Evolutionary conservation across 2,329 filamentous ascomycete genomes (phyloP), one percentile per base, ranked within the genome.

Genomic region (Phialocephala sp.): DNA sequence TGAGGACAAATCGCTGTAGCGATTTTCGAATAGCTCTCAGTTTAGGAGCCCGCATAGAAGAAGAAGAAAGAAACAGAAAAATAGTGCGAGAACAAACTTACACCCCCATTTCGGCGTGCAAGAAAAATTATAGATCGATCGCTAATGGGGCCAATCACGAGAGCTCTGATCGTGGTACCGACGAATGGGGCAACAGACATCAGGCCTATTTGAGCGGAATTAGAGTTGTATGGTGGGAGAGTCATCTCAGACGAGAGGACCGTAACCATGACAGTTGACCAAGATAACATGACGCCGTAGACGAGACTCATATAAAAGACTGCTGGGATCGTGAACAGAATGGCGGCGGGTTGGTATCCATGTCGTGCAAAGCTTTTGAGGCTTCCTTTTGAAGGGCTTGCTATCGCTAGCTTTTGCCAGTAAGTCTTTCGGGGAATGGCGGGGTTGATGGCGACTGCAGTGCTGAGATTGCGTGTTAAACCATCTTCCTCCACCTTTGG

Each of bases 381-480:
- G 0, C 75, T 71, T 0, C 71, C 62, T 11, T 59, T 22, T 2
- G 65, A 60, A 4, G 60, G 74, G 6, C 60, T 73, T 9, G 73
- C 74, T 0, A 80, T 64, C 0, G 77, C 72, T n/a, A 85, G 71
- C 12, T 78, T 76, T 68, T 83, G 73, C 61, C 73, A 71, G 66
- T 83, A 83, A 0, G 80, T 77, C 60, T 83, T 84, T 14, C 71
- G 65, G 9, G 76, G 77, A 45, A 80, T 78, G 2, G 67, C 67
- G 1, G 64, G 50, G 56, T 66, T 65, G 54, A 59, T 52, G 24
- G 0, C 27, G 6, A 60, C 37, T 32, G 27, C 15, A 14, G 35
- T 24, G n/a, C 39, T 47, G 8, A 14, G 20, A 20, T 3, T 24
- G 45, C 6, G 45, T 4, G 45, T 24, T 22, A 50, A n/a, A 8